Base-by-base conservation (phyloP, 352 stramenopile species). In the Phytophthora palmivora region DNA sequence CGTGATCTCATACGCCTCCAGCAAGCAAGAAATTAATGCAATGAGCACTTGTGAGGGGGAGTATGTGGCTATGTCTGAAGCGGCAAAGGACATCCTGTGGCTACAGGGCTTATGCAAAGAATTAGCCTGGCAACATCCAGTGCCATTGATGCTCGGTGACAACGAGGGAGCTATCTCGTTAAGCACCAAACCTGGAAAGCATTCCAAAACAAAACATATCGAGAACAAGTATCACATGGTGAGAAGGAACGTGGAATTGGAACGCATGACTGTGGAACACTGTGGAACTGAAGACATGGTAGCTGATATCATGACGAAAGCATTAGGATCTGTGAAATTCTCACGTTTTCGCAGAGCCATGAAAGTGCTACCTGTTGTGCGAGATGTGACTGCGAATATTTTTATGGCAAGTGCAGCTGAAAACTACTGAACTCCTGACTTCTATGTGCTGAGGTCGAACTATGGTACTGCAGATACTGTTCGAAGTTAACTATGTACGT, bases 251-350 rank as follows among this genome's bases (percentile, higher is more conserved):
- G 64, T 63, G 8, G 36, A 67, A 6, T 9, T 56, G 1, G 26
- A 58, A 9, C 7, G 37, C 7, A 28, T 76, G 1, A 28, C 30
- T 15, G 38, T 28, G 24, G 24, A 51, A 7, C 58, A 54, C 10
- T 18, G 53, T 12, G 24, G 47, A 5, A 74, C 67, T 0, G 34
- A 74, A 15, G 50, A 66, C 5, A 68, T 68, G 48, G 14, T 64
- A 4, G 49, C 66, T 1, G 70, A 76, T 33, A 59, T 60, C n/a
- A 41, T 75, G 18, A 70, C 65, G 8, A 78, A 78, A 46, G 22
- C 52, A 1, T 59, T 78, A 4, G 51, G 14, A 2, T 26, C 37
- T 0, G 56, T 64, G 16, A 76, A 71, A 53, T 69, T 67, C 28
- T 36, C 52, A 3, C 19, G 34, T 1, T 75, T 72, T 34, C 34